Evolutionary conservation across 148 eudicot species (phyloP).

Genomic region (Fagopyrum esculentum): DNA sequence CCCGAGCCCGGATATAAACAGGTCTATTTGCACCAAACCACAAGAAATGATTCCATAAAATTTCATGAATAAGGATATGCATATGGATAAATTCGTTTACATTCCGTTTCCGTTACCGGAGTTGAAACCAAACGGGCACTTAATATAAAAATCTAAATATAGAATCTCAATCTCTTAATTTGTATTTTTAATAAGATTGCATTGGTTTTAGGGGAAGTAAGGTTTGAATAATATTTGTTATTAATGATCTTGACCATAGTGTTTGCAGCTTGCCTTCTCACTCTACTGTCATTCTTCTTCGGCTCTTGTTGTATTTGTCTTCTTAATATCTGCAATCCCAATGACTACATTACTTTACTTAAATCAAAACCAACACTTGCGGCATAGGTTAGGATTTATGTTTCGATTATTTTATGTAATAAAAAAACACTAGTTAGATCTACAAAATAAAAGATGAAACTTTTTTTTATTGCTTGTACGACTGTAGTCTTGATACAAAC

Average conservation of each 20-base stretch:
- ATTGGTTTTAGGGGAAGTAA: background rate
- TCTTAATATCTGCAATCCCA: constrained; percentile 9
- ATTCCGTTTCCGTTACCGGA: too few relatives aligned
- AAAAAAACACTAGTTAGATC: background rate
- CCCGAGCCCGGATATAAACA: too few relatives aligned
- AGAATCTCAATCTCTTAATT: background rate
- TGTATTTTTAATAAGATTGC: background rate
- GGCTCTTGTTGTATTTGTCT: background rate
- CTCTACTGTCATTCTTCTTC: background rate
- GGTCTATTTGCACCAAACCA: too few relatives aligned
- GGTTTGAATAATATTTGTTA: background rate
- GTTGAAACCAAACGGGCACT: too few relatives aligned
- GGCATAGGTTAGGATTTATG: constrained; percentile 11
- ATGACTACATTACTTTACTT: background rate
- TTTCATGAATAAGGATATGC: too few relatives aligned
- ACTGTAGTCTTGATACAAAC: too few relatives aligned
- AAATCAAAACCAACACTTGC: constrained; percentile 4
- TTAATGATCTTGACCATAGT: background rate
- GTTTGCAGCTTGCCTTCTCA: constrained; percentile 2
- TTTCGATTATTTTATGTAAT: background rate
- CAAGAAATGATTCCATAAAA: too few relatives aligned
- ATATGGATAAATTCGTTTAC: too few relatives aligned
- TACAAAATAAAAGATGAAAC: background rate
- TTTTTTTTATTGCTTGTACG: too few relatives aligned
- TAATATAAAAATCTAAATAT: too few relatives aligned